These are phyloP conservation scores for Microsporum audouinii DNA, from an alignment of 2,329 filamentous ascomycete species.

Conservation along the genomic window DNA sequence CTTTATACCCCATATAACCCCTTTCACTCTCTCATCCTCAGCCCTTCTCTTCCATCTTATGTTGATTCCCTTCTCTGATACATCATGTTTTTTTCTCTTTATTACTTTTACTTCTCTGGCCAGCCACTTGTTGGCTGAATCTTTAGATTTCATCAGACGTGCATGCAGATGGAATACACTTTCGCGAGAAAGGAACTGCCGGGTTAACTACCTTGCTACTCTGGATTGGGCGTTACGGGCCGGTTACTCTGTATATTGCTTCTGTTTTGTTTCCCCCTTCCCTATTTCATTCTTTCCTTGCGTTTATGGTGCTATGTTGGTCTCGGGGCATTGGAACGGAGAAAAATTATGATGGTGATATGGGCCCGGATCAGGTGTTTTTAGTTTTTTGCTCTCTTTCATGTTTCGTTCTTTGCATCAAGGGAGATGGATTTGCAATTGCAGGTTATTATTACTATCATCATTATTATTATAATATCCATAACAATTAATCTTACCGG, in stretches of 20 bases:
- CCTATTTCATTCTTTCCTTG: background rate
- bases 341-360: background rate
- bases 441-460: background rate
- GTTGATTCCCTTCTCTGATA: too few species aligned
- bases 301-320: background rate
- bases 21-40: background rate
- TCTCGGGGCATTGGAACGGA: slow-evolving; percentile 2
- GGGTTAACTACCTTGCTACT: background rate
- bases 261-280: background rate
- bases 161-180: slow-evolving; percentile 1
- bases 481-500: background rate
- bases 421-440: background rate
- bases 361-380: background rate
- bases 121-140: background rate
- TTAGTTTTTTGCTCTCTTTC: background rate
- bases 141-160: background rate
- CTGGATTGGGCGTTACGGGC: background rate
- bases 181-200: background rate
- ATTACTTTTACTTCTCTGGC: background rate
- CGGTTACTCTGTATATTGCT: background rate
- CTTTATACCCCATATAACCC: background rate
- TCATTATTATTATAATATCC: background rate
- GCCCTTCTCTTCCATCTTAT: background rate
- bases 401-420: background rate
- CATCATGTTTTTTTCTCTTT: background rate